Evolutionary conservation across 306 rosid species (phyloP).

Genomic region (Acmispon strigosus): DNA sequence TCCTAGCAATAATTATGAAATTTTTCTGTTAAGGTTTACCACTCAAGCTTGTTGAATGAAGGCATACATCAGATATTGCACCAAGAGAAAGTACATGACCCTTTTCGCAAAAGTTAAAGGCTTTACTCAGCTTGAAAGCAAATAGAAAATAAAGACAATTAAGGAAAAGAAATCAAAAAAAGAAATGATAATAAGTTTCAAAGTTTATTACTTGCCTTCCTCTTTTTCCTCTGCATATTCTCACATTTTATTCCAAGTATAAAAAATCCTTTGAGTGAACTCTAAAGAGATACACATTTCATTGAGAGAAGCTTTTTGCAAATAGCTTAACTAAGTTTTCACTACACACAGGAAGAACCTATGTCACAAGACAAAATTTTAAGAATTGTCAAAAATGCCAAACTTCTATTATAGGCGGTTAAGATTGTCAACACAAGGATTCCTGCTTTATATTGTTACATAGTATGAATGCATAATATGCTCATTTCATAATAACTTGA

Average conservation of each 20-base stretch:
- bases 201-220: not conserved
- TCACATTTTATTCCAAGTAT: not conserved
- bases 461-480: not conserved
- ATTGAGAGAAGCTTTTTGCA: not conserved
- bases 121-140: not conserved
- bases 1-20: slow-evolving; percentile 44
- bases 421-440: not conserved
- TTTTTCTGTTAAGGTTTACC: slow-evolving; percentile 18
- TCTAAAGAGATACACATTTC: not conserved
- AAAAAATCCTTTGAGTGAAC: not conserved
- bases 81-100: not conserved
- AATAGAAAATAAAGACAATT: slow-evolving; percentile 7
- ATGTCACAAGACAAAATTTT: too few relatives aligned
- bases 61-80: not conserved
- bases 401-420: not conserved
- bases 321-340: not conserved
- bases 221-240: not conserved
- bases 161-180: not conserved
- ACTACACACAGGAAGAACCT: not conserved
- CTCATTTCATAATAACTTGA: not conserved
- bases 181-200: not conserved
- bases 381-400: not conserved
- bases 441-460: not conserved
- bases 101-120: not conserved
- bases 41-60: slow-evolving; percentile 13